Evolutionary conservation across 306 rosid species (phyloP).

Genomic region (Rubus parviflorus): DNA sequence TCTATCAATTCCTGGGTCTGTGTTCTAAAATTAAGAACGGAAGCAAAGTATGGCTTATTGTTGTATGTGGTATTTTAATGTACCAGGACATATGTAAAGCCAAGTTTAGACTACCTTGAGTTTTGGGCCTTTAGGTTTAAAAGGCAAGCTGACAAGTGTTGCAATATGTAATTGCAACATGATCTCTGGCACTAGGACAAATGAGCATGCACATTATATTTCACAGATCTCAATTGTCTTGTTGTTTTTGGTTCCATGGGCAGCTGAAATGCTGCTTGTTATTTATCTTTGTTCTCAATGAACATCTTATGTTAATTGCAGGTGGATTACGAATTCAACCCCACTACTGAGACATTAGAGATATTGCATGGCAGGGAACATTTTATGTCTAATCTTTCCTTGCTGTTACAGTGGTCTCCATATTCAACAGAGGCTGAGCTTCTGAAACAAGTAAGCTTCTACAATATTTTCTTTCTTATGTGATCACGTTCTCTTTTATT

Average conservation of each 20-base stretch:
- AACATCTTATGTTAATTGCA: conserved; percentile 39
- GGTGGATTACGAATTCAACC: conserved; percentile 73
- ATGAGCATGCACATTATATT: background rate
- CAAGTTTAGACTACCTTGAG: background rate
- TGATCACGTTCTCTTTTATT: background rate
- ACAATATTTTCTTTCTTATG: background rate
- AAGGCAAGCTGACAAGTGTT: background rate
- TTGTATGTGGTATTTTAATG: background rate
- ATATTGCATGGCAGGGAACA: conserved; percentile 62
- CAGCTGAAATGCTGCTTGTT: conserved; percentile 17
- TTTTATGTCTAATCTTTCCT: conserved; percentile 61
- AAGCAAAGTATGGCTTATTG: background rate
- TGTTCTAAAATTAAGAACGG: background rate
- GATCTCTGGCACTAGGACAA: background rate
- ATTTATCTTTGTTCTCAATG: background rate
- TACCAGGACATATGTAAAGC: background rate
- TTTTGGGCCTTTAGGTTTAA: background rate
- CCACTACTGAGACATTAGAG: conserved; percentile 45
- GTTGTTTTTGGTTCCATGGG: conserved; percentile 1
- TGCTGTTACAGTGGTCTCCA: conserved; percentile 83
- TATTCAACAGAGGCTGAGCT: conserved; percentile 83
- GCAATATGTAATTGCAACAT: background rate
- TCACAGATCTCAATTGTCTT: conserved; percentile 5
- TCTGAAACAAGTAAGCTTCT: conserved; percentile 66
- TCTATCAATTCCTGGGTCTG: background rate